A percentile compares a stretch with the other conserved stretches of the same genome.
Conservation (phyloP, 2,329 filamentous ascomycete genomes). For the Aspergillus proliferans region DNA sequence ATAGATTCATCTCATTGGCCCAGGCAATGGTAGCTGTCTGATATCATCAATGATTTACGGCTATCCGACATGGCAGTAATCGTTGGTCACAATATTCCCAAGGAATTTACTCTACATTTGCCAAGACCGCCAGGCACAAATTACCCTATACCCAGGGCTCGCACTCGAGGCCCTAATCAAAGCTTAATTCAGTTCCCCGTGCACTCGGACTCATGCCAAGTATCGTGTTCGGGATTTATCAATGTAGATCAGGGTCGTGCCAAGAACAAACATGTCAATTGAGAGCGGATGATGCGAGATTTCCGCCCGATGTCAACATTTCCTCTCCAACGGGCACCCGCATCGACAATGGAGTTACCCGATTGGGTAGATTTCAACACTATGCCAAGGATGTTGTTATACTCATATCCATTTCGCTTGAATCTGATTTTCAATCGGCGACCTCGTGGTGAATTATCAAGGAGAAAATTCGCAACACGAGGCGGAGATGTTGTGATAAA, state of each 20-base stretch:
- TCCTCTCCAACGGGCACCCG: slow-evolving; percentile 1
- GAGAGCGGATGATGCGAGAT: slow-evolving; percentile 10
- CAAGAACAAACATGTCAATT: background rate
- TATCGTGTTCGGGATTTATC: background rate
- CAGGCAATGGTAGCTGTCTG: no score
- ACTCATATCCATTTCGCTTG: slow-evolving; percentile 5
- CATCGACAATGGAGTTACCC: slow-evolving; percentile 11
- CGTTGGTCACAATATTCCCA: no score
- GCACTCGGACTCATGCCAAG: background rate
- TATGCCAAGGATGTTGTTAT: slow-evolving; percentile 22
- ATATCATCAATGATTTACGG: no score
- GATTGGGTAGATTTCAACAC: slow-evolving; percentile 14
- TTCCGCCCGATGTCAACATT: background rate
- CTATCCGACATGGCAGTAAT: no score
- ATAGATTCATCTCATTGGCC: no score
- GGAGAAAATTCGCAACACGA: background rate
- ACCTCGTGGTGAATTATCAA: background rate
- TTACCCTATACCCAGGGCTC: no score
- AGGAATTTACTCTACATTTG: no score
- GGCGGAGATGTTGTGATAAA: background rate
- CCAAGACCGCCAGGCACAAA: no score
- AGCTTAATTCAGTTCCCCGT: background rate
- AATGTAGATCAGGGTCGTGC: background rate
- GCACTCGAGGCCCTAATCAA: background rate
- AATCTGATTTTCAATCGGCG: background rate